Base-by-base conservation (phyloP, 2,329 filamentous ascomycete species). In the Diaporthe sp. region DNA sequence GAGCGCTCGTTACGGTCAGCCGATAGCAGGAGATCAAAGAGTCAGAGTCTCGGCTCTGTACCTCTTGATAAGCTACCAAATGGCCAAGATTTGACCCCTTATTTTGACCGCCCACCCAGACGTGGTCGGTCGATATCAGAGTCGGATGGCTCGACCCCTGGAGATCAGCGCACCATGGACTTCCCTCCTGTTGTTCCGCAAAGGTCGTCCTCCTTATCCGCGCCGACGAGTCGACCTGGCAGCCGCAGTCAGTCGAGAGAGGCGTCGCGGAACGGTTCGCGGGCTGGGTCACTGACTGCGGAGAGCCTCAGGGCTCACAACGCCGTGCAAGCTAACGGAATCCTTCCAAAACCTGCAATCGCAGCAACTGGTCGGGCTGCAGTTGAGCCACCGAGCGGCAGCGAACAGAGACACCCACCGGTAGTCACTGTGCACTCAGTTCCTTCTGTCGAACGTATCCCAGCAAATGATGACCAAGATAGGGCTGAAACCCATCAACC, bases 131-230 rank as follows among this genome's bases (percentile, higher is more conserved):
- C 85, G 4, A 80, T 84, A 61, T 89, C 89, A 1, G 85, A 87
- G 75, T 87, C 87, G 1, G 87, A 89, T 75, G 83, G 85, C 17
- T 86, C 85, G 40, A 79, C 80, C 30, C 80, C 80, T 1, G 83
- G 82, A 3, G 87, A 90, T 72, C 86, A 88, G 77, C 85, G 89
- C 35, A 92, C 90, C 0, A 89, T 91, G 72, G 91, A 92, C 80
- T 91, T 87, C 73, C 88, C 91, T 13, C 91, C 90, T 13, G 82
- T 84, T 10, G 87, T 92, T 42, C 91, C 91, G 0, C 80, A 84
- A 45, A 87, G 91, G 57, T 87, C 87, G 54, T 92, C 91, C 2
- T 92, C 91, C 19, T 83, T 92, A 10, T 92, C 91, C 4, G 90
- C 90, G 2, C 89, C 90, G 2, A 91, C 90, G 1, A 92, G 90